Percentiles rank a stretch among this genome's conserved stretches.
These are phyloP conservation scores for Pyrenula aspistea DNA, from an alignment of 495 filamentous ascomycete species.

Conservation along the genomic window DNA sequence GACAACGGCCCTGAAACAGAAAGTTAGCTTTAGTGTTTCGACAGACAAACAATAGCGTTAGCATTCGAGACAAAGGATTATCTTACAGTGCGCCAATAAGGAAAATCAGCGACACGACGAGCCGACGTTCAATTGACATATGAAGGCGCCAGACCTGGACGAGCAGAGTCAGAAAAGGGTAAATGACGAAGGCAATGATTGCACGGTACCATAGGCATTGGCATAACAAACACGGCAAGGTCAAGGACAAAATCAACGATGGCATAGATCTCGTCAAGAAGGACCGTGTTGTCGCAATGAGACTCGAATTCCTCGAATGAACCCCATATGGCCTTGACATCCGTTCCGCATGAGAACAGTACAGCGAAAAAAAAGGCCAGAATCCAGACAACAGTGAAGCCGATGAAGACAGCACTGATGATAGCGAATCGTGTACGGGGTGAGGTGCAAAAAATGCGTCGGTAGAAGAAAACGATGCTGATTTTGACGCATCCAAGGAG, in stretches of 20 bases:
- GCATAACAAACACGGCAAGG: slow-evolving; percentile 6
- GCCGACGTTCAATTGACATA: slow-evolving; percentile 1
- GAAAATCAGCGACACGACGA: slow-evolving; percentile 1
- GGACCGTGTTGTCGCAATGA: slow-evolving; percentile 3
- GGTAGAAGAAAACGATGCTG: slow-evolving; percentile 9
- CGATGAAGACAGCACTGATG: slow-evolving; percentile 4
- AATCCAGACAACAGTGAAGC: slow-evolving; percentile 8
- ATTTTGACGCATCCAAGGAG: slow-evolving; percentile 10
- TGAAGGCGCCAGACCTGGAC: neutral
- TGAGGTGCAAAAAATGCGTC: slow-evolving; percentile 7
- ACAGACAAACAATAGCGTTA: too few relatives aligned
- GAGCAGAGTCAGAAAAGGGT: neutral
- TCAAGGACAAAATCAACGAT: slow-evolving; percentile 10
- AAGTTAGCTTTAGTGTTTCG: too few relatives aligned
- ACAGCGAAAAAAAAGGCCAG: slow-evolving; percentile 8
- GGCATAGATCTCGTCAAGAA: neutral
- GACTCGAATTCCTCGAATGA: neutral
- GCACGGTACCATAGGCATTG: slow-evolving; percentile 8
- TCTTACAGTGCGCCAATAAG: slow-evolving; percentile 2
- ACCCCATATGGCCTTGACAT: slow-evolving; percentile 8
- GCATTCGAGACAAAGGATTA: too few relatives aligned
- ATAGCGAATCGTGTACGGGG: slow-evolving; percentile 5
- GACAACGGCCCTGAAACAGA: neutral
- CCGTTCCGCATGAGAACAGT: slow-evolving; percentile 9
- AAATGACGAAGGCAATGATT: too few relatives aligned